Conservation (phyloP, 1,139 yeast species). For the Taphrina flavorubra region DNA sequence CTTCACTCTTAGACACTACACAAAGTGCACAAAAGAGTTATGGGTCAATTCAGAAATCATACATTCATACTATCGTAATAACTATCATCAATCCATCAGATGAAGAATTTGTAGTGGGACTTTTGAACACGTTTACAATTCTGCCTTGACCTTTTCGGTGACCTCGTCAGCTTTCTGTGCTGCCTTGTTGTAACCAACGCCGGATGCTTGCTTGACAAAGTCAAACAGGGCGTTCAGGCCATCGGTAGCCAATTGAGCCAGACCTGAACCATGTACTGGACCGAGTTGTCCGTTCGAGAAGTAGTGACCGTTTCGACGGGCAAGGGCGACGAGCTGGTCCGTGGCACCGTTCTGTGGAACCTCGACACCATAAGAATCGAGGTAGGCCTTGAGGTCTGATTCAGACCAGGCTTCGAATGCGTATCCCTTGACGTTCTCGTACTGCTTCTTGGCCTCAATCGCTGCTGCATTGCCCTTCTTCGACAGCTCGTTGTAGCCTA, state of each 20-base stretch:
- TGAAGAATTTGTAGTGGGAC: background rate
- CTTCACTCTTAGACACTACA: background rate
- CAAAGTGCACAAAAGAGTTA: no score
- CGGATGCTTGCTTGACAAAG: constrained; percentile 33
- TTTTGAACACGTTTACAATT: constrained; percentile 5
- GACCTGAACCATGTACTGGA: constrained; percentile 33
- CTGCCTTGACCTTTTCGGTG: constrained; percentile 31
- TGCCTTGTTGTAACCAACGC: constrained; percentile 31
- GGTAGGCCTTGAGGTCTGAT: constrained; percentile 61
- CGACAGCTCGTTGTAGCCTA: constrained; percentile 50
- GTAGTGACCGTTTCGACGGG: constrained; percentile 41
- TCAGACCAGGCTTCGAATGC: constrained; percentile 61
- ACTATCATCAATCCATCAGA: constrained; percentile 1
- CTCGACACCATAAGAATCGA: constrained; percentile 60
- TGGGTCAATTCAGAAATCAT: background rate
- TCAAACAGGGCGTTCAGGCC: constrained; percentile 32
- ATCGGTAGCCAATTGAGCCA: constrained; percentile 33
- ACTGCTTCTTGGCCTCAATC: constrained; percentile 47
- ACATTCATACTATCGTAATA: constrained; percentile 2
- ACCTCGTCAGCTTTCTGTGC: constrained; percentile 25
- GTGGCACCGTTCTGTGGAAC: constrained; percentile 54
- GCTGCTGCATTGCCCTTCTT: constrained; percentile 48
- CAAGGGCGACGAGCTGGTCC: constrained; percentile 56
- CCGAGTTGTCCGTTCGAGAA: constrained; percentile 33
- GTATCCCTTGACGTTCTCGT: constrained; percentile 51